Percentiles rank a stretch among this genome's conserved stretches.
Conservation (phyloP, 139 green algal genomes). For the Chlamydomonas asymmetrica region DNA sequence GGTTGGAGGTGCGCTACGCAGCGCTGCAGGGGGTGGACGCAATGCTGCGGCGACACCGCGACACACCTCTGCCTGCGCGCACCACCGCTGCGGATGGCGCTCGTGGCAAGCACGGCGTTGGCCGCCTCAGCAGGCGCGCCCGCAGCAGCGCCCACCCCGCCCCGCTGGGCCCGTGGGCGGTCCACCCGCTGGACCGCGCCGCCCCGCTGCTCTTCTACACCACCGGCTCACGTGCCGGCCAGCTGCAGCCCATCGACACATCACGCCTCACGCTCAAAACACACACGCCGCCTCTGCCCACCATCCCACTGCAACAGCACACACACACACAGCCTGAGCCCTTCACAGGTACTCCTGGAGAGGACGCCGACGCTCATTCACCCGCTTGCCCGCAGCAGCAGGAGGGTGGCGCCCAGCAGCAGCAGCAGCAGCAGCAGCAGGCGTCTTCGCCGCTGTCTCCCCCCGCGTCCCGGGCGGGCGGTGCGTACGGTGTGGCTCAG, state of each 20-base stretch:
- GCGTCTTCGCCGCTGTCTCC: neutral
- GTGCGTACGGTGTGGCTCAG: neutral
- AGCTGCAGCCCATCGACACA: constrained; percentile 5
- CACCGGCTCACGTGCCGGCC: neutral
- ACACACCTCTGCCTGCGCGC: neutral
- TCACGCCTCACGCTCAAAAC: neutral
- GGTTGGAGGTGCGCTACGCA: no score
- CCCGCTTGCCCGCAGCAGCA: no score
- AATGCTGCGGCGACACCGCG: no score
- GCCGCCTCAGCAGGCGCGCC: no score
- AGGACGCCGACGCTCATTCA: no score
- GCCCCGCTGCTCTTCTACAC: constrained; percentile 19
- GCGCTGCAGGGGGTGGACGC: no score
- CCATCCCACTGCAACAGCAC: no score
- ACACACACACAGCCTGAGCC: no score
- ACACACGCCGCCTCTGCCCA: no score
- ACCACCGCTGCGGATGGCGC: neutral
- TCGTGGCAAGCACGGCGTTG: neutral
- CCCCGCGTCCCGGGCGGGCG: neutral
- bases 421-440: neutral
- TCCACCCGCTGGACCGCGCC: neutral
- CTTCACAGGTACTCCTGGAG: neutral
- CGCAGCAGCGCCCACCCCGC: neutral
- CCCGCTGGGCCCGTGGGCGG: neutral
- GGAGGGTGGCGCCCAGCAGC: neutral